These are phyloP conservation scores for Phytophthora cajani DNA, from an alignment of 352 stramenopile genomes.

Conservation along the genomic window DNA sequence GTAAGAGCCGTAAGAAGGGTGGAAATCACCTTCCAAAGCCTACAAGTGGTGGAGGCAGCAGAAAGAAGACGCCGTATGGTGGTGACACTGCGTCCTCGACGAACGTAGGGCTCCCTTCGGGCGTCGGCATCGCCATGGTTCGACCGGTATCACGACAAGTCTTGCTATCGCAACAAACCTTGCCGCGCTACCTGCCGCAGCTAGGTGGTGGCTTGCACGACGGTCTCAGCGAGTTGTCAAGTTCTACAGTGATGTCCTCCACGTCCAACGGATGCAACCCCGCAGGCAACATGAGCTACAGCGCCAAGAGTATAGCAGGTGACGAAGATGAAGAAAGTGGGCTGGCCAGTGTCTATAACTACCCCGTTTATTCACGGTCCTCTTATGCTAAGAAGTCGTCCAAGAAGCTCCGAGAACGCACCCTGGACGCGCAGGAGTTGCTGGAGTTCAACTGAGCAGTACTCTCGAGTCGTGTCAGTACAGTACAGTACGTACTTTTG, in stretches of 20 bases:
- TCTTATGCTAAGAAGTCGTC: slow-evolving; percentile 49
- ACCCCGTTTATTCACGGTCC: slow-evolving; percentile 52
- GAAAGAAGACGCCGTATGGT: slow-evolving; percentile 42
- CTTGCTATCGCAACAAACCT: slow-evolving; percentile 40
- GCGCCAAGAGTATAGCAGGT: slow-evolving; percentile 21
- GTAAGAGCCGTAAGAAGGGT: slow-evolving; percentile 47
- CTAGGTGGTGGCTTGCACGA: slow-evolving; percentile 38
- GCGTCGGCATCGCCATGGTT: slow-evolving; percentile 42
- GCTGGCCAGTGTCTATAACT: slow-evolving; percentile 60
- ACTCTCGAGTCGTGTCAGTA: slow-evolving; percentile 8
- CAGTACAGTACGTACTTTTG: slow-evolving; percentile 18
- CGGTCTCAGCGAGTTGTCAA: slow-evolving; percentile 26
- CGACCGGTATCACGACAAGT: slow-evolving; percentile 55
- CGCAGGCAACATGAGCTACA: slow-evolving; percentile 10
- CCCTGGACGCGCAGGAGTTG: slow-evolving; percentile 44
- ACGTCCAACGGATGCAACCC: slow-evolving; percentile 8
- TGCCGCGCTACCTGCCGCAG: slow-evolving; percentile 56
- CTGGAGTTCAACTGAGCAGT: slow-evolving; percentile 61
- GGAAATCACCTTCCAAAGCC: slow-evolving; percentile 52
- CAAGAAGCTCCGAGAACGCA: slow-evolving; percentile 58
- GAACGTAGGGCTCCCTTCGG: slow-evolving; percentile 27
- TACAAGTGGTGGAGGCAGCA: slow-evolving; percentile 34
- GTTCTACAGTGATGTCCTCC: slow-evolving; percentile 18
- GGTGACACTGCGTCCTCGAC: slow-evolving; percentile 10
- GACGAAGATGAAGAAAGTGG: slow-evolving; percentile 26